Evolutionary conservation across 345 rosid species (phyloP), one percentile per base, ranked within the genome.

Genomic region (Eucalyptus coolabah): DNA sequence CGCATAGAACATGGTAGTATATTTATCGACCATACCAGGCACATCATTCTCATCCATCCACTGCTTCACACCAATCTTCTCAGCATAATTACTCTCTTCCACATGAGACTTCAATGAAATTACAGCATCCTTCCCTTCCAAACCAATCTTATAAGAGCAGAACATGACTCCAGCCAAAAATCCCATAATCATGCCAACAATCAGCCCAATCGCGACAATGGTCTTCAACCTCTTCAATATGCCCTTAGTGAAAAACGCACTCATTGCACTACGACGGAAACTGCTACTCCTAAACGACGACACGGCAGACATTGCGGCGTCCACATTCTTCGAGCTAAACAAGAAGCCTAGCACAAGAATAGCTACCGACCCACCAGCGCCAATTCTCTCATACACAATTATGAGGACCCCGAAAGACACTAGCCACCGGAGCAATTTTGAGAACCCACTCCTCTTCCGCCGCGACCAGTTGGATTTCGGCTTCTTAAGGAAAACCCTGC

Each of bases 21-120:
- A 96, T 92, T 88, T 93, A 92, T 96, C 99, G 6, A 95, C 97
- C 97, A 95, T 94, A 72, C 96, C 99, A 0, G 99, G 95, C 34
- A 98, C 97, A 91, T 98, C 99, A 59, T 98, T 98, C 91, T 97
- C 99, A 34, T 95, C 97, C 98, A 98, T 96, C 99, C 99, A 98
- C 86, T 93, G 91, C 93, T 95, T 97, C 87, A 97, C 85, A 85
- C 99, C 99, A 42, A 96, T 90, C 91, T 91, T 97, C 94, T 98
- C 99, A 2, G 99, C 95, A 89, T 98, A 98, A 92, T 98, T 98
- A 86, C 92, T 97, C 94, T 97, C 92, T 88, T 95, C 97, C 23
- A 98, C 97, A 72, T 97, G 99, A 45, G 97, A 93, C 89, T 98
- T 98, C 86, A 96, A 50, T 8, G 98, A 96, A 85, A 94, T 94